These are phyloP conservation scores for Neopestalotiopsis sp. DNA, from an alignment of 2,329 filamentous ascomycete genomes.

Conservation along the genomic window DNA sequence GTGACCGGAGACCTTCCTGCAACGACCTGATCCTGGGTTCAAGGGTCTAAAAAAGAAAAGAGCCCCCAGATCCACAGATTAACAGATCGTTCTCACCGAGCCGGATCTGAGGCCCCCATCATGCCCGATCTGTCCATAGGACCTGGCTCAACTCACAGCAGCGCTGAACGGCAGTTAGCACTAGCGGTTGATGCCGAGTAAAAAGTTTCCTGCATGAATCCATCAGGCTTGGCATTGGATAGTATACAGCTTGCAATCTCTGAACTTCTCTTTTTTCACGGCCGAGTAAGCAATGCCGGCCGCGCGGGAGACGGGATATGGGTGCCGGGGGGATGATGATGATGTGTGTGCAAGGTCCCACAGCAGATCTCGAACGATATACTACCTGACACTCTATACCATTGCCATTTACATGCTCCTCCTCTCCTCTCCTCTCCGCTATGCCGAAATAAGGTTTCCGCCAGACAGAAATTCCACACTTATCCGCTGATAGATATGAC, in stretches of 20 bases:
- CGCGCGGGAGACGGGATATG: neutral
- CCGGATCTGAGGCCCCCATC: neutral
- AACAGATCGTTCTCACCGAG: neutral
- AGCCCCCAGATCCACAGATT: neutral
- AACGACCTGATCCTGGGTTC: neutral
- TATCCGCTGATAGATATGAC: neutral
- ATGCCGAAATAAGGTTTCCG: neutral
- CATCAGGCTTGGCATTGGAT: neutral
- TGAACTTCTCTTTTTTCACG: neutral
- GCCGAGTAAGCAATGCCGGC: neutral
- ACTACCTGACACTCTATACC: neutral
- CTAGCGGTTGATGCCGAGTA: neutral
- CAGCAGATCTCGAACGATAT: neutral
- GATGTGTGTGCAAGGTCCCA: neutral
- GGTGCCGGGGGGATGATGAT: neutral
- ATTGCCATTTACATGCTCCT: neutral
- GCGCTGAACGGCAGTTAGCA: neutral
- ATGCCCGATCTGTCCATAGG: neutral
- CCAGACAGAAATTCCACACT: neutral
- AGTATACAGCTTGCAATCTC: neutral
- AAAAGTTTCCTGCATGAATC: conserved; percentile 3
- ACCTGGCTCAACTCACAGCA: neutral
- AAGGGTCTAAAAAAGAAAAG: neutral
- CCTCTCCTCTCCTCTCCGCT: neutral
- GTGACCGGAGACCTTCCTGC: neutral